phyloP scores from a whole-genome alignment of 805 yeast species.

The Wickerhamiella kazuoi region DNA sequence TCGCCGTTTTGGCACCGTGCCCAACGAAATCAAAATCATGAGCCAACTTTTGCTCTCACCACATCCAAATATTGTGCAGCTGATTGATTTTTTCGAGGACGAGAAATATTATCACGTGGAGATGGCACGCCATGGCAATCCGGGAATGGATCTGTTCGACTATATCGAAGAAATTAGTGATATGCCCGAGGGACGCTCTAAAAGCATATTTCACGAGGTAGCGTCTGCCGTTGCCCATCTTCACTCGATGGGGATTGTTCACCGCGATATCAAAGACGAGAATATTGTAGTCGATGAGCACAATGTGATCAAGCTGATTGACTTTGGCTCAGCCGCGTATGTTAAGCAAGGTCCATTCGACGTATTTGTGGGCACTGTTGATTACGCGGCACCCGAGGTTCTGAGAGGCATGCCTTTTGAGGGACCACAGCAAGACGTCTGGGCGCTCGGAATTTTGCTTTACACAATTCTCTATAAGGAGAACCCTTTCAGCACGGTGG shows the following conservation, averaged over 20 bases:
- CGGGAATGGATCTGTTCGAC: slow-evolving; percentile 87
- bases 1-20: slow-evolving; percentile 76
- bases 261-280: slow-evolving; percentile 90
- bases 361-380: slow-evolving; percentile 93
- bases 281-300: slow-evolving; percentile 67
- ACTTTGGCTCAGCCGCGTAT: slow-evolving; percentile 91
- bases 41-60: slow-evolving; percentile 50
- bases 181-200: slow-evolving; percentile 66
- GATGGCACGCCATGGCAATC: slow-evolving; percentile 76
- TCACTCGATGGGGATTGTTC: slow-evolving; percentile 71
- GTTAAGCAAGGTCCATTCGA: slow-evolving; percentile 85
- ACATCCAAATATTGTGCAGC: slow-evolving; percentile 72
- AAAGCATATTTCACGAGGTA: slow-evolving; percentile 60
- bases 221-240: slow-evolving; percentile 64
- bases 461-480: slow-evolving; percentile 86
- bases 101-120: slow-evolving; percentile 76
- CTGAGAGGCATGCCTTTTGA: slow-evolving; percentile 73
- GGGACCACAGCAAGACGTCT: slow-evolving; percentile 88
- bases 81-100: slow-evolving; percentile 88
- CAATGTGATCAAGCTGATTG: slow-evolving; percentile 71
- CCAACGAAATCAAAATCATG: slow-evolving; percentile 91
- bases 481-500: slow-evolving; percentile 88
- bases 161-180: slow-evolving; percentile 69
- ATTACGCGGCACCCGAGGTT: slow-evolving; percentile 96
- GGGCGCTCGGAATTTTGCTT: slow-evolving; percentile 87